Evolutionary conservation across 106 monocot species (phyloP).

Genomic region (Phalaenopsis equestris): DNA sequence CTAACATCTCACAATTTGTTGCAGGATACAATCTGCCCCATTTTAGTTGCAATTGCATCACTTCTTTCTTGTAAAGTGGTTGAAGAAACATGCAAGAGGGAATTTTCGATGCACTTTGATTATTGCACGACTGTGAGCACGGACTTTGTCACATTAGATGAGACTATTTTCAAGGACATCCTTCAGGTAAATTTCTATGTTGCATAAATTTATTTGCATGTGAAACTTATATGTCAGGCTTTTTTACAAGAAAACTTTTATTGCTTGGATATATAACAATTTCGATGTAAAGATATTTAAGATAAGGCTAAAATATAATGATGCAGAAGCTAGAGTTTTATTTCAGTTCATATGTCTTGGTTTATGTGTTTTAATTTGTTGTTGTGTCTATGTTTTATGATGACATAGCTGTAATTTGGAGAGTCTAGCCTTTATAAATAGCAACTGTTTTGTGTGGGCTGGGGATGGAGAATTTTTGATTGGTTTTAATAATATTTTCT

Average conservation of each 20-base stretch:
- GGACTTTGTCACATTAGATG: constrained; percentile 67
- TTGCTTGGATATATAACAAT: neutral
- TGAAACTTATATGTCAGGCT: too few species aligned
- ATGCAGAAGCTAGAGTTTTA: neutral
- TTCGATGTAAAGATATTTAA: neutral
- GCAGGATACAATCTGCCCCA: constrained; percentile 77
- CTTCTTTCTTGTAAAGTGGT: constrained; percentile 79
- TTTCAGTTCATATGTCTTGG: too few species aligned
- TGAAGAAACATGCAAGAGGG: constrained; percentile 74
- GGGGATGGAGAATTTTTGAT: too few species aligned
- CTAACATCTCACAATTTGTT: constrained; percentile 59
- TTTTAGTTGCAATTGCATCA: constrained; percentile 61
- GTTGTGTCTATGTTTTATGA: too few species aligned
- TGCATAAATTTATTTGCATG: neutral
- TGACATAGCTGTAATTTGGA: too few species aligned
- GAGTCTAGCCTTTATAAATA: too few species aligned
- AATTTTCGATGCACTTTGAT: constrained; percentile 86
- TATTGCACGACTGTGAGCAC: constrained; percentile 86
- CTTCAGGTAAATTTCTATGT: constrained; percentile 51
- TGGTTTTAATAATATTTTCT: too few species aligned
- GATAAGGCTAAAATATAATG: neutral
- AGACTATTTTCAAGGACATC: constrained; percentile 58
- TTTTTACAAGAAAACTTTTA: neutral
- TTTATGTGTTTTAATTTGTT: too few species aligned
- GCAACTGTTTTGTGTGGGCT: too few species aligned